A percentile compares a stretch with the other conserved stretches of the same genome.
Evolutionary conservation across 305 asterid genomes (phyloP).

Genomic region (Coffea humblotiana): DNA sequence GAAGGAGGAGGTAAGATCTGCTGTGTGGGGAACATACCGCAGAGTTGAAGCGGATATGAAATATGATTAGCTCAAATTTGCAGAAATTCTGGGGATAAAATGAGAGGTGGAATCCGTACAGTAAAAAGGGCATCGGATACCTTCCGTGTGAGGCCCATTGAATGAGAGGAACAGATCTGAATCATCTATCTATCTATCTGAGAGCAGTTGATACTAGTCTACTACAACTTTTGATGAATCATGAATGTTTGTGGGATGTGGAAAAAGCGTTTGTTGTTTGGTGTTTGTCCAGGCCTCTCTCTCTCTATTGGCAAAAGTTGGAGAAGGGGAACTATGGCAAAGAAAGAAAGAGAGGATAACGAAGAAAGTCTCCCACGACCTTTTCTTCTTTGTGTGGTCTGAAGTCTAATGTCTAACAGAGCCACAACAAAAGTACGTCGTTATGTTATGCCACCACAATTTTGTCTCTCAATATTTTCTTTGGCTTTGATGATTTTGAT

Average conservation of each 20-base stretch:
- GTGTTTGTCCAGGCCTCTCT: not conserved
- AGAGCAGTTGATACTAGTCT: too few species aligned
- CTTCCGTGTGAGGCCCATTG: conserved; percentile 28
- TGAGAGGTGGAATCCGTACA: conserved; percentile 8
- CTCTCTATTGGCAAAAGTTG: not conserved
- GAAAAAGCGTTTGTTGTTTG: conserved; percentile 1
- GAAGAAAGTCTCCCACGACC: not conserved
- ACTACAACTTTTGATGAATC: not conserved
- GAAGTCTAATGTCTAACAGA: not conserved
- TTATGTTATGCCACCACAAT: conserved; percentile 2
- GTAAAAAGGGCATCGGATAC: conserved; percentile 40
- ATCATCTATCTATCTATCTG: not conserved
- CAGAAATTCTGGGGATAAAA: not conserved
- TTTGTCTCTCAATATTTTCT: not conserved
- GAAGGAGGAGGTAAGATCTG: not conserved
- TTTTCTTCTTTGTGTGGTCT: conserved; percentile 8
- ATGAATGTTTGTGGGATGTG: not conserved
- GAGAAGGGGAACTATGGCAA: not conserved
- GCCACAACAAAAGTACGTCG: not conserved
- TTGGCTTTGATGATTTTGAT: not conserved
- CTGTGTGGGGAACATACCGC: too few species aligned
- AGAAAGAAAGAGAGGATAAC: not conserved
- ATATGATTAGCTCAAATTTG: not conserved
- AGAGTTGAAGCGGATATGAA: not conserved
- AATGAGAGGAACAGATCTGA: conserved; percentile 39